Evolutionary conservation across 2,329 filamentous ascomycete species (phyloP).

Genomic region (Atkinsonella hypoxylon): DNA sequence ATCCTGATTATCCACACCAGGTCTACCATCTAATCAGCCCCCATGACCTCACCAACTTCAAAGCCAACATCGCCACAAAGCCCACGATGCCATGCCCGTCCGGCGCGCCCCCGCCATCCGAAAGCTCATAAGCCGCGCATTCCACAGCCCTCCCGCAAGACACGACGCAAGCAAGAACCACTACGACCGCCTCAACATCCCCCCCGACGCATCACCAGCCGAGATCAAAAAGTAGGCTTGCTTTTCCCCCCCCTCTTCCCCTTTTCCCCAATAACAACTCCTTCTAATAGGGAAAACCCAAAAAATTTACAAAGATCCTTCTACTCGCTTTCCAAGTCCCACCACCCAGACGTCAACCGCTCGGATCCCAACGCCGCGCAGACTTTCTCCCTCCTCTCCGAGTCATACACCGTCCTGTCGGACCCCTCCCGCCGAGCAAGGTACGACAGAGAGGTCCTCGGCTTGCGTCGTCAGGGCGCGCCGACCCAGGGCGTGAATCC

Average conservation of each 20-base stretch:
- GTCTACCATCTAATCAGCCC: too few species aligned
- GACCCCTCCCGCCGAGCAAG: slow-evolving; percentile 59
- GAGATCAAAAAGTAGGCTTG: slow-evolving; percentile 80
- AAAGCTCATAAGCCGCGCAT: slow-evolving; percentile 10
- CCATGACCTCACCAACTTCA: neutral
- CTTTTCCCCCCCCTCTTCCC: neutral
- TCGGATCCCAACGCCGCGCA: slow-evolving; percentile 57
- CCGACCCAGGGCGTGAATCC: slow-evolving; percentile 48
- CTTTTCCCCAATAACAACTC: too few species aligned
- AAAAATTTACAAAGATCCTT: too few species aligned
- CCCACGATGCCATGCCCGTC: slow-evolving; percentile 41
- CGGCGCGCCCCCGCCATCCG: slow-evolving; percentile 12
- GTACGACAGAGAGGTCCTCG: slow-evolving; percentile 65
- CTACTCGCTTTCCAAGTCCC: slow-evolving; percentile 79
- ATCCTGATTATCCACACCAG: too few species aligned
- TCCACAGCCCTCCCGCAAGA: slow-evolving; percentile 14
- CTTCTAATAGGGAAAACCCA: slow-evolving; percentile 14
- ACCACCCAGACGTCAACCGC: slow-evolving; percentile 88
- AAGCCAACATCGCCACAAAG: slow-evolving; percentile 37
- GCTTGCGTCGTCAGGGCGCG: slow-evolving; percentile 25
- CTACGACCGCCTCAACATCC: slow-evolving; percentile 73
- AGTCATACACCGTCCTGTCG: slow-evolving; percentile 70
- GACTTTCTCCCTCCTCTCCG: slow-evolving; percentile 72
- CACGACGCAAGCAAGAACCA: slow-evolving; percentile 40
- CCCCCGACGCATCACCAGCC: slow-evolving; percentile 51